Conservation (phyloP, 768 basidiomycete species). For the Pholiota molesta region DNA sequence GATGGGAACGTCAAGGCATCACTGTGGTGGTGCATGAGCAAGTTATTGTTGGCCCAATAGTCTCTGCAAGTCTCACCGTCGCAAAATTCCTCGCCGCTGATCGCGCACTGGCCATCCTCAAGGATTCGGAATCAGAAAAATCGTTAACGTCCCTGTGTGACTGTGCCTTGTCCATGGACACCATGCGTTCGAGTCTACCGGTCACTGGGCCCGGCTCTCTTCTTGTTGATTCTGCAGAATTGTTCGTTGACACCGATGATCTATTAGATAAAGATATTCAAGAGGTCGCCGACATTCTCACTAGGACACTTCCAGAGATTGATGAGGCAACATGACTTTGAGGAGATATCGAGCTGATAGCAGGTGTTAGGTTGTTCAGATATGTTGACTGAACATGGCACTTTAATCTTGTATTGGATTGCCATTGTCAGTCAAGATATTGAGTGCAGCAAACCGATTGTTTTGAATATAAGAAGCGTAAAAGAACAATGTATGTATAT, state of each 20-base stretch:
- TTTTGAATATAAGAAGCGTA: background rate
- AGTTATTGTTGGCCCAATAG: conserved; percentile 61
- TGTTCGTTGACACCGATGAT: background rate
- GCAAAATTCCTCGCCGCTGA: conserved; percentile 73
- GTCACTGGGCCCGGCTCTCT: background rate
- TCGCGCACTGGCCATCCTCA: conserved; percentile 55
- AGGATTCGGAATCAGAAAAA: conserved; percentile 46
- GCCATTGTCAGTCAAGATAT: conserved; percentile 28
- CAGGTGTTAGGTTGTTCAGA: conserved; percentile 9
- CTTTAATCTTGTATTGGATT: conserved; percentile 26
- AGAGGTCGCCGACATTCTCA: conserved; percentile 7
- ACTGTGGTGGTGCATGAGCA: conserved; percentile 61
- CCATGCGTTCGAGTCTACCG: background rate
- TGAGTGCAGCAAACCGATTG: conserved; percentile 9
- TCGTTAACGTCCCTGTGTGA: conserved; percentile 43
- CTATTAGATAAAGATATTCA: conserved; percentile 16
- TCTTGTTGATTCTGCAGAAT: background rate
- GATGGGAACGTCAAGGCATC: conserved; percentile 43
- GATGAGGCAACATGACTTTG: background rate
- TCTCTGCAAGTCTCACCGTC: conserved; percentile 57
- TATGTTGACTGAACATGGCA: conserved; percentile 30
- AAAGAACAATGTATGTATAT: background rate
- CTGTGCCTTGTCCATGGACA: conserved; percentile 28
- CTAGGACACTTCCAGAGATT: background rate
- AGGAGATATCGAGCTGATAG: background rate